These are phyloP conservation scores for Vitis riparia DNA, from an alignment of 164 flowering plant genomes.

Conservation along the genomic window DNA sequence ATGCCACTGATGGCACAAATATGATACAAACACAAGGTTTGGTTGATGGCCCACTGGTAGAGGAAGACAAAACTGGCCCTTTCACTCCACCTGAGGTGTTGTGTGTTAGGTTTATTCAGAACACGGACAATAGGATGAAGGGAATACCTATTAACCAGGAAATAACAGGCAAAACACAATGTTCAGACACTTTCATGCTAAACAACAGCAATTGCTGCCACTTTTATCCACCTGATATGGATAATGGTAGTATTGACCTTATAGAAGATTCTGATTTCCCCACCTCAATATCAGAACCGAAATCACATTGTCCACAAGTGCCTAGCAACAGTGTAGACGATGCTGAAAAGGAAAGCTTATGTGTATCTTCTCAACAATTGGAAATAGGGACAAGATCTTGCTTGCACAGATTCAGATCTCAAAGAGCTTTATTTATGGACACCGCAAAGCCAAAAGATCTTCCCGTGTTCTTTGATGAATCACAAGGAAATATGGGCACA, in stretches of 20 bases:
- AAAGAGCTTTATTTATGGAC: conserved; percentile 27
- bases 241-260: not conserved
- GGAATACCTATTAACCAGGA: conserved; percentile 5
- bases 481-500: conserved; percentile 15
- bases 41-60: not conserved
- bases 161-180: not conserved
- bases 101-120: conserved; percentile 1
- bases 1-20: conserved; percentile 1
- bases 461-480: not conserved
- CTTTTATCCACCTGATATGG: conserved; percentile 6
- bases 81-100: conserved; percentile 9
- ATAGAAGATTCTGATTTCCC: conserved; percentile 8
- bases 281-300: conserved; percentile 10
- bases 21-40: conserved; percentile 8
- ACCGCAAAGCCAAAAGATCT: conserved; percentile 9
- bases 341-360: conserved; percentile 13
- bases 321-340: conserved; percentile 10
- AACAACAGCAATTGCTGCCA: conserved; percentile 5
- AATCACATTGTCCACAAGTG: conserved; percentile 5
- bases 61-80: conserved; percentile 8
- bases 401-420: conserved; percentile 19
- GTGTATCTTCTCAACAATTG: conserved; percentile 9
- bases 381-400: conserved; percentile 12
- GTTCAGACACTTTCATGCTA: conserved; percentile 6
- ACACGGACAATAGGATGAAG: conserved; percentile 1